Evolutionary conservation across 768 basidiomycete species (phyloP).

Genomic region (Cyathus striatus): DNA sequence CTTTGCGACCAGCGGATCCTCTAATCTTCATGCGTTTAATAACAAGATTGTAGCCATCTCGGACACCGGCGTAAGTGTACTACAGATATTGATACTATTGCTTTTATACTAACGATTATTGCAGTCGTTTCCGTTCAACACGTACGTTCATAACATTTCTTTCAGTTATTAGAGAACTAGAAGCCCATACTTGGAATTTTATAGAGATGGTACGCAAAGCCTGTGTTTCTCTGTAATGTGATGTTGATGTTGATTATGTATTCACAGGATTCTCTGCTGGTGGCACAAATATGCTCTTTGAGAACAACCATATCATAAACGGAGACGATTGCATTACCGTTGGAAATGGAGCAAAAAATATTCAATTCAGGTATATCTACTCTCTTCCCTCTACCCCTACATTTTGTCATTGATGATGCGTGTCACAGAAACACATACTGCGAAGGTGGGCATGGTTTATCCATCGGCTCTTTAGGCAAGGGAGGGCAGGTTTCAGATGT

Average conservation of each 20-base stretch:
- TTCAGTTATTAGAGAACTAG: too few species aligned
- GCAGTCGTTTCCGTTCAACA: constrained; percentile 58
- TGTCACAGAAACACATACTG: constrained; percentile 41
- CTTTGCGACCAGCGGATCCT: constrained; percentile 45
- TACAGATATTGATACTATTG: neutral
- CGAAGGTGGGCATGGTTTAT: constrained; percentile 55
- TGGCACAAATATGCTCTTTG: constrained; percentile 53
- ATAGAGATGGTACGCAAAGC: constrained; percentile 29
- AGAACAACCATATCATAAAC: constrained; percentile 51
- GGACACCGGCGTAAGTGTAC: constrained; percentile 25
- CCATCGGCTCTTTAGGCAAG: constrained; percentile 48
- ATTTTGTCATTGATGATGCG: neutral
- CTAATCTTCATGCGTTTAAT: constrained; percentile 46
- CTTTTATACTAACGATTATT: too few species aligned
- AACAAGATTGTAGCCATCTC: constrained; percentile 53
- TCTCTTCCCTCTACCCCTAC: neutral
- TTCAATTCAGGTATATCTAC: constrained; percentile 39
- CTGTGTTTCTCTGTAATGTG: neutral
- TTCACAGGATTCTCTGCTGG: constrained; percentile 45
- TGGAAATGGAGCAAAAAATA: constrained; percentile 49
- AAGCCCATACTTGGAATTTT: too few species aligned
- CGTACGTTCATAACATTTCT: constrained; percentile 35
- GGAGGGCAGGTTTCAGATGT: constrained; percentile 46
- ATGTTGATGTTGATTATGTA: neutral
- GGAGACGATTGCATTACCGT: constrained; percentile 63